A percentile compares a stretch with the other conserved stretches of the same genome.
Conservation (phyloP, 164 flowering plant genomes). For the Aristolochia contorta region DNA sequence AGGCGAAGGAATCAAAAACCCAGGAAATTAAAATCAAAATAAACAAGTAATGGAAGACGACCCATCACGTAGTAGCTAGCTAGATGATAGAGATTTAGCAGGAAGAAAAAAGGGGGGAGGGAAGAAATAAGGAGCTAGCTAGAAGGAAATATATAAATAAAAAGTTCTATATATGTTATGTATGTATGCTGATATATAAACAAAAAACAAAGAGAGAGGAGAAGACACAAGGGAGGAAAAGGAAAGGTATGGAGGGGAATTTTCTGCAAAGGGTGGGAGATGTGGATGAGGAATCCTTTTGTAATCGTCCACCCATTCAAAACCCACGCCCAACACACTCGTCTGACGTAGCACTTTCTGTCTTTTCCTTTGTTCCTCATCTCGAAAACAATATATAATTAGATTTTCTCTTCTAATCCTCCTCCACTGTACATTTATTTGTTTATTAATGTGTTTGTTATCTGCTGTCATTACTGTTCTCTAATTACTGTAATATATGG, state of each 20-base stretch:
- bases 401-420: slow-evolving; percentile 10
- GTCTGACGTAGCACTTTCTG: slow-evolving; percentile 35
- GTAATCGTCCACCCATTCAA: slow-evolving; percentile 22
- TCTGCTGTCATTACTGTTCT: slow-evolving; percentile 1
- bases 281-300: slow-evolving; percentile 23
- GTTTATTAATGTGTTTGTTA: too few relatives aligned
- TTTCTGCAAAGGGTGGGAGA: slow-evolving; percentile 6
- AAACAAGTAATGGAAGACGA: slow-evolving; percentile 5
- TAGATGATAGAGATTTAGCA: too few relatives aligned
- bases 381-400: slow-evolving; percentile 3
- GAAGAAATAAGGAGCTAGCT: not conserved
- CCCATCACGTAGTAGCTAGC: slow-evolving; percentile 4
- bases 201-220: not conserved
- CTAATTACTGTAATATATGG: too few relatives aligned
- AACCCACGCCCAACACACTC: slow-evolving; percentile 17
- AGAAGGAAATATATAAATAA: not conserved
- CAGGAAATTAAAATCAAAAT: slow-evolving; percentile 1
- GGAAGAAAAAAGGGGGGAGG: not conserved
- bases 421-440: not conserved
- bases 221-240: slow-evolving; percentile 6
- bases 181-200: not conserved
- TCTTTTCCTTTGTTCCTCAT: slow-evolving; percentile 29
- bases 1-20: too few relatives aligned
- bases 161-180: not conserved
- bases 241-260: slow-evolving; percentile 15